These are phyloP conservation scores for Mycena galericulata DNA, from an alignment of 768 basidiomycete genomes.

Conservation along the genomic window DNA sequence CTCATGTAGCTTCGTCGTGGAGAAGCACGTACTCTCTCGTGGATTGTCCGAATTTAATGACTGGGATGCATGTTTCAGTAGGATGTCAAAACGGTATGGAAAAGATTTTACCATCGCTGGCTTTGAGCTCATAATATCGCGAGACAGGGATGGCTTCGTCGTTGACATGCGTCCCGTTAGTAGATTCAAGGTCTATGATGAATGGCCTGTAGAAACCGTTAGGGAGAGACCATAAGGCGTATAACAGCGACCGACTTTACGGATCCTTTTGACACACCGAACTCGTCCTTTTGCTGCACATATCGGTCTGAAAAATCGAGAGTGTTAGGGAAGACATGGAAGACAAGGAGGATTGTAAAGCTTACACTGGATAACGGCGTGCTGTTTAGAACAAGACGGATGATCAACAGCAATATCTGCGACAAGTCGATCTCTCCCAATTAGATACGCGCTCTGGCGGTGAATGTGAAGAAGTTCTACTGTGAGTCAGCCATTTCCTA, in stretches of 20 bases:
- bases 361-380: conserved; percentile 94
- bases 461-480: conserved; percentile 93
- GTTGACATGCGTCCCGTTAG: conserved; percentile 95
- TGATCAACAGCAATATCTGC: conserved; percentile 92
- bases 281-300: conserved; percentile 89
- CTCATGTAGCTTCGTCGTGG: conserved; percentile 76
- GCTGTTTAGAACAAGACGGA: conserved; percentile 98
- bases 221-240: conserved; percentile 4
- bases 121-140: conserved; percentile 86
- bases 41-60: conserved; percentile 88
- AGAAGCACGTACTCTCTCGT: conserved; percentile 87
- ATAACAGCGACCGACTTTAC: conserved; percentile 76
- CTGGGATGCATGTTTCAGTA: conserved; percentile 54
- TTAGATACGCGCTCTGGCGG: conserved; percentile 92
- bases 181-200: conserved; percentile 98
- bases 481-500: not conserved
- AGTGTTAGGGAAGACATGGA: conserved; percentile 3
- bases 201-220: conserved; percentile 74
- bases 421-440: conserved; percentile 90
- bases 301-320: conserved; percentile 71
- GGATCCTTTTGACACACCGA: conserved; percentile 78
- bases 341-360: conserved; percentile 19
- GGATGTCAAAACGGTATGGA: conserved; percentile 9
- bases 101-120: conserved; percentile 75
- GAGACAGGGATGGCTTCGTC: conserved; percentile 86